These are phyloP conservation scores for Hordeum vulgare DNA, from an alignment of 176 grass and related monocot species.

Conservation along the genomic window MorexV3_pseudomolecules_assembly NC_058521.1:512080568-512081067, in stretches of 20 bases:
- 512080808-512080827: constrained; percentile 79
- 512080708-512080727: constrained; percentile 60
- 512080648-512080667: constrained; percentile 95
- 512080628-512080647: constrained; percentile 67
- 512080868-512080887: not conserved
- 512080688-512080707: constrained; percentile 64
- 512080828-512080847: constrained; percentile 83
- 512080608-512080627: constrained; percentile 92
- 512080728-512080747: constrained; percentile 94
- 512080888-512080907: constrained; percentile 28
- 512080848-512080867: constrained; percentile 63
- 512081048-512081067: constrained; percentile 21
- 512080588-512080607: constrained; percentile 86
- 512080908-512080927: constrained; percentile 35
- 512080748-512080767: constrained; percentile 42
- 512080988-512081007: constrained; percentile 55
- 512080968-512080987: constrained; percentile 85
- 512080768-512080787: constrained; percentile 64
- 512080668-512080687: constrained; percentile 89
- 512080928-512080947: constrained; percentile 68
- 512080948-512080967: constrained; percentile 59
- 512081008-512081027: not conserved
- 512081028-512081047: not conserved
- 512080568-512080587: constrained; percentile 75
- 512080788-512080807: constrained; percentile 81